Evolutionary conservation across 2,329 filamentous ascomycete species (phyloP), one percentile per base, ranked within the genome.

Genomic region (Colletotrichum tabaci): DNA sequence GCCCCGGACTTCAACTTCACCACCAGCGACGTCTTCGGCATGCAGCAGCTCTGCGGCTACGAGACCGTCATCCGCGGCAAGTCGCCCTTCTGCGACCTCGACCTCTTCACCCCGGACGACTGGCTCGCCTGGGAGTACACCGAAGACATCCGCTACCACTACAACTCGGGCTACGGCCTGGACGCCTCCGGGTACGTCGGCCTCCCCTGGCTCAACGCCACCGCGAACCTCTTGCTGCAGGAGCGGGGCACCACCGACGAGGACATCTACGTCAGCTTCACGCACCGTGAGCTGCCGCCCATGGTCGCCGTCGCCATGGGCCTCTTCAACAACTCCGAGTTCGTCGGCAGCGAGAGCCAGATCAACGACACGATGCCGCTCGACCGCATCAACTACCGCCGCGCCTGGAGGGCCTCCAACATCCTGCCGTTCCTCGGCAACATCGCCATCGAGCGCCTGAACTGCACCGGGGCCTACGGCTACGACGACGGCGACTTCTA

Each of bases 91-190:
- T 92, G 90, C 80, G 85, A 88, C 64, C 82, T 89, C 0, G 83
- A 87, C 18, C 83, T 91, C 15, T 92, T 92, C 76, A 83, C 84
- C 1, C 84, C 89, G 0, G 86, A 90, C 74, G 90, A 92, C 73
- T 92, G 90, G 90, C 87, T 92, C n/a, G 83, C 83, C 2, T 92
- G 90, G 81, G 90, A 92, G 79, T 92, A 92, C 77, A 85, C 87
- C 15, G 89, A 90, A 73, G 90, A 92, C 73, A 81, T 92, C 73
- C 86, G 87, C 76, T 92, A 92, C 77, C 88, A 89, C 76, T 89
- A 91, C 80, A 93, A 92, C 79, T 83, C 86, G 1, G 91, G 91
- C 21, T 93, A 93, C 73, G 91, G 90, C 6, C 90, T 87, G 74
- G 77, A 81, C 0, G 82, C 89, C 2, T 85, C 89, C 0, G 89